A percentile compares a stretch with the other conserved stretches of the same genome.
Evolutionary conservation across 768 basidiomycete genomes (phyloP).

Genomic region (Daedaleopsis sinensis): DNA sequence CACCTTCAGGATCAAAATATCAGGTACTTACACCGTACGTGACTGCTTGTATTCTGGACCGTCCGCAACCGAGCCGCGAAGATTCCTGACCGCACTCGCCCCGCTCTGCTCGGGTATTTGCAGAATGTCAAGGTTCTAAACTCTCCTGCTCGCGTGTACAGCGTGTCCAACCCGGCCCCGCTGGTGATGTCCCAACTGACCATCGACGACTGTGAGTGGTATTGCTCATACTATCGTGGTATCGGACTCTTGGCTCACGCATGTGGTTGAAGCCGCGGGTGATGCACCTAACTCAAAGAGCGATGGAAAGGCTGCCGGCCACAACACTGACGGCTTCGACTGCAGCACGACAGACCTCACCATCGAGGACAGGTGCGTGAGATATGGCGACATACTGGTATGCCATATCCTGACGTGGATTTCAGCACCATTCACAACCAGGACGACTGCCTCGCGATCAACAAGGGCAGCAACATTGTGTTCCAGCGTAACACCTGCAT

Average conservation of each 20-base stretch:
- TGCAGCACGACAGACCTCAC: slow-evolving; percentile 29
- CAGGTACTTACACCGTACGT: slow-evolving; percentile 41
- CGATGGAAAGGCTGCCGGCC: slow-evolving; percentile 50
- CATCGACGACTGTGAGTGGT: slow-evolving; percentile 58
- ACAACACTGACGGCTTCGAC: slow-evolving; percentile 38
- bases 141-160: slow-evolving; percentile 40
- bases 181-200: slow-evolving; percentile 46
- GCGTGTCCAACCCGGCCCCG: slow-evolving; percentile 30
- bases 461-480: slow-evolving; percentile 38
- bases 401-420: background rate
- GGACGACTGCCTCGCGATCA: slow-evolving; percentile 65
- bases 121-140: slow-evolving; percentile 44
- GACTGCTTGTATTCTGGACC: background rate
- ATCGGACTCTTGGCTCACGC: background rate
- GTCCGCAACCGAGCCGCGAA: too few relatives aligned
- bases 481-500: slow-evolving; percentile 53
- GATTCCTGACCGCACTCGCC: background rate
- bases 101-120: background rate
- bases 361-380: slow-evolving; percentile 29
- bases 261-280: slow-evolving; percentile 47
- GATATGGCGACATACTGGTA: background rate
- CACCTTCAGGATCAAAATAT: slow-evolving; percentile 38
- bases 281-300: slow-evolving; percentile 55
- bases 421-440: slow-evolving; percentile 31
- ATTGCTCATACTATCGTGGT: background rate